A percentile compares a stretch with the other conserved stretches of the same genome.
Evolutionary conservation across 306 rosid species (phyloP).

Genomic region (Betula pendula): DNA sequence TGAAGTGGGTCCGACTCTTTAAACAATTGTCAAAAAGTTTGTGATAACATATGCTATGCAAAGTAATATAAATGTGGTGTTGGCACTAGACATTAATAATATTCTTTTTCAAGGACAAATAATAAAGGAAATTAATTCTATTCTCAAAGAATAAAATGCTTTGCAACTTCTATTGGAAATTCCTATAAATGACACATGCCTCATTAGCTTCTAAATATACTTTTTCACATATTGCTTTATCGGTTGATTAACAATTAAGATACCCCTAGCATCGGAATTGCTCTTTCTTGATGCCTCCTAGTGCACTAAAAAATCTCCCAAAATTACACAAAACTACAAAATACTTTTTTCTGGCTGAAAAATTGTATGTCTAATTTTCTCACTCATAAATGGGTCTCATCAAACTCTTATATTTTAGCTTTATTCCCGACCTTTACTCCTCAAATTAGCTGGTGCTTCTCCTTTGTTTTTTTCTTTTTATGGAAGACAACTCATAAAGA

Average conservation of each 20-base stretch:
- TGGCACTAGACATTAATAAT: background rate
- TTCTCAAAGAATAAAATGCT: background rate
- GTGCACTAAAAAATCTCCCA: background rate
- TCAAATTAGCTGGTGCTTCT: background rate
- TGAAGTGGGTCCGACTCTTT: too few species aligned
- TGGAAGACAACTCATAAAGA: background rate
- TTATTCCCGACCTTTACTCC: slow-evolving; percentile 3
- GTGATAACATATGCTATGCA: too few species aligned
- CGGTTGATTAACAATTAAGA: too few species aligned
- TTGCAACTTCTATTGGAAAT: background rate
- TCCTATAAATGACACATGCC: background rate
- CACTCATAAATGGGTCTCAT: background rate
- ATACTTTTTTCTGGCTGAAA: background rate
- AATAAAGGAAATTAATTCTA: background rate
- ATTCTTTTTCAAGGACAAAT: background rate
- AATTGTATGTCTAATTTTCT: background rate
- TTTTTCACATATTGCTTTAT: background rate
- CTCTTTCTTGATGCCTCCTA: background rate
- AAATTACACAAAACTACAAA: background rate
- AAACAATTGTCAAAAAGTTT: too few species aligned
- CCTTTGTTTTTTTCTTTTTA: background rate
- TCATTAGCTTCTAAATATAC: background rate
- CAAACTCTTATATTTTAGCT: background rate
- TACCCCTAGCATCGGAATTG: background rate
- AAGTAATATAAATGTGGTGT: background rate